phyloP scores from a whole-genome alignment of 257 asterid species.

The Solanum chiquidenum region DNA sequence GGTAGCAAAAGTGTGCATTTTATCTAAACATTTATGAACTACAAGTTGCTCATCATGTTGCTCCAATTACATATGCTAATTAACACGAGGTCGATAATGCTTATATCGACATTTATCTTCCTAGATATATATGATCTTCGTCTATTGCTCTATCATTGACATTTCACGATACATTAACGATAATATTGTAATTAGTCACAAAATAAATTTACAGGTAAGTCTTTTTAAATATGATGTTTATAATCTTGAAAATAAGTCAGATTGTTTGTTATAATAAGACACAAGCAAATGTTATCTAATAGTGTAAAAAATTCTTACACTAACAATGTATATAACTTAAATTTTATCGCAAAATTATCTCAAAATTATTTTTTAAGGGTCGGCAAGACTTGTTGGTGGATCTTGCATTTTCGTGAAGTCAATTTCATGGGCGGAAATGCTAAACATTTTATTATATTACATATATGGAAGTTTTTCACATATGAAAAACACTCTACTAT shows the following conservation, averaged over 20 bases:
- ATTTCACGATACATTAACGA: not conserved
- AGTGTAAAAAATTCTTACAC: rapidly evolving
- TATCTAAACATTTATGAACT: not conserved
- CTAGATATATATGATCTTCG: not conserved
- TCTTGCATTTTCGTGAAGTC: not conserved
- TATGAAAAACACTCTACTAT: not conserved
- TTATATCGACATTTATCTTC: not conserved
- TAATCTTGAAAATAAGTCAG: not conserved
- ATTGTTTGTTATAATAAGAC: not conserved
- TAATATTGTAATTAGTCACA: not conserved
- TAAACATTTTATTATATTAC: not conserved
- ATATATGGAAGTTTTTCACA: not conserved
- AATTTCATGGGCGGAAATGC: not conserved
- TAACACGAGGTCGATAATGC: not conserved
- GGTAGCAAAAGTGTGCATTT: not conserved
- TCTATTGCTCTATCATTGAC: not conserved
- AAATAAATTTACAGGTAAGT: not conserved
- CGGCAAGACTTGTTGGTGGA: not conserved
- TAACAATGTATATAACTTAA: not conserved
- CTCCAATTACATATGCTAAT: not conserved
- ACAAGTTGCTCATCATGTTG: not conserved
- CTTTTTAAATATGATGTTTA: not conserved
- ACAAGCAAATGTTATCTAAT: not conserved
- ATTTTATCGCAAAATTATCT: too few relatives aligned
- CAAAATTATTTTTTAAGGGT: not conserved